phyloP scores from a whole-genome alignment of 208 protist genomes.

The Crithidia bombi region DNA sequence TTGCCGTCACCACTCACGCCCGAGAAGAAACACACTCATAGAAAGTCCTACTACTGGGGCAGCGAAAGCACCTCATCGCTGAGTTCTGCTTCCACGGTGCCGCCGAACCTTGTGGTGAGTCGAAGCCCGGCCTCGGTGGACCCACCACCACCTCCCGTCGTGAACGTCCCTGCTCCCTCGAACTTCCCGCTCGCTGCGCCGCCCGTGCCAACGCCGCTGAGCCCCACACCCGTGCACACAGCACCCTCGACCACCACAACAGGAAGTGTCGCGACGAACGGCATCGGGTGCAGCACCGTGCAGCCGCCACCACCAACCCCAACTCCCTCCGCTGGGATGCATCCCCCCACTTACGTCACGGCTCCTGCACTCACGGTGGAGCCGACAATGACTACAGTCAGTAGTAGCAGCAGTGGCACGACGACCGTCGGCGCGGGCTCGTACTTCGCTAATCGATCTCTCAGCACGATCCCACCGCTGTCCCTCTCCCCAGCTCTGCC shows the following conservation, averaged over 20 bases:
- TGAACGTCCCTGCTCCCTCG: neutral
- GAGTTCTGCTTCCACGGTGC: conserved; percentile 31
- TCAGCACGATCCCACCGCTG: neutral
- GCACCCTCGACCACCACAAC: neutral
- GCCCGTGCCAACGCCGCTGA: neutral
- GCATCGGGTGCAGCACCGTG: neutral
- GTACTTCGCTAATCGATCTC: conserved; percentile 25
- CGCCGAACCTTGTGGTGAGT: conserved; percentile 17
- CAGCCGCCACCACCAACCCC: neutral
- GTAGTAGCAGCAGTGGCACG: neutral
- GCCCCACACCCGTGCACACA: neutral
- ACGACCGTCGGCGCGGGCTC: conserved; percentile 5
- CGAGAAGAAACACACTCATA: conserved; percentile 8
- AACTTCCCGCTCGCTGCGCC: neutral
- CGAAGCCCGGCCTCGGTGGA: neutral
- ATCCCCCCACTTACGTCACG: neutral
- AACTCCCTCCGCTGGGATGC: neutral
- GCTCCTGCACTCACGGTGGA: neutral
- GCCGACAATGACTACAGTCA: neutral
- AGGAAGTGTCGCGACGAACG: neutral
- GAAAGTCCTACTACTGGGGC: conserved; percentile 12
- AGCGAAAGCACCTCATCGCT: conserved; percentile 30
- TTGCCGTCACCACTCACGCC: conserved; percentile 1
- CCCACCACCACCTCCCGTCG: neutral
- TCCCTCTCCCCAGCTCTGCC: conserved; percentile 2